Evolutionary conservation across 805 yeast species (phyloP), one percentile per base, ranked within the genome.

Genomic region (Saturnispora sanitii): DNA sequence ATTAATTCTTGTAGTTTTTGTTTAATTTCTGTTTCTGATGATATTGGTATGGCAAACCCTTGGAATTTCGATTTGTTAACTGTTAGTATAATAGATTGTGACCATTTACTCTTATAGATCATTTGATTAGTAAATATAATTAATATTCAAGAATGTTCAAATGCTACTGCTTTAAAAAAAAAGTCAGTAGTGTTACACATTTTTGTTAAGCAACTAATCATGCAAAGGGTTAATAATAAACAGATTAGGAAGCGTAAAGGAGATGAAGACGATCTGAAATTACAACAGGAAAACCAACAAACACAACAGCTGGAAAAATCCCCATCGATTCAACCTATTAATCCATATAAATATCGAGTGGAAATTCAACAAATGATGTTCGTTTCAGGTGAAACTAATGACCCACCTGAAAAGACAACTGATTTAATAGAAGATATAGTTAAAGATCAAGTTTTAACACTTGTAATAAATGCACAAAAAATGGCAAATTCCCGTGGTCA

Each of bases 351-450:
- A 55, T 92, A 90, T 60, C 69, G 94, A 43, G 75, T 83, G 29
- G 98, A 92, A 65, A 92, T 92, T 53, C 98, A 92, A 61, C 92
- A 84, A 66, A 92, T 92, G 98, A 92, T 92, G 98, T 92, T 92
- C 67, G 98, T 92, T 42, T 73, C 82, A 41, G 98, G 98, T 2
- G 97, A 92, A 58, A 77, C 92, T 1, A 84, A 83, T 50, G 98
- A 92, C 53, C 94, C 97, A 2, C 95, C 96, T 0, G 72, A 81
- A 13, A 94, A 84, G 48, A 85, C 96, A 0, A 83, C 96, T 0
- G 77, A 90, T n/a, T 63, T 92, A 40, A 86, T 90, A 33, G 98
- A 92, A 57, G 97, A 92, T 55, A 86, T 92, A 35, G 97, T 92
- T 2, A 70, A 94, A 34, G 92, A 92, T 1, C 98, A 92, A 59